A percentile compares a stretch with the other conserved stretches of the same genome.
phyloP scores from a whole-genome alignment of 2,329 filamentous ascomycete species.

The Pseudofabraea citricarpa region DNA sequence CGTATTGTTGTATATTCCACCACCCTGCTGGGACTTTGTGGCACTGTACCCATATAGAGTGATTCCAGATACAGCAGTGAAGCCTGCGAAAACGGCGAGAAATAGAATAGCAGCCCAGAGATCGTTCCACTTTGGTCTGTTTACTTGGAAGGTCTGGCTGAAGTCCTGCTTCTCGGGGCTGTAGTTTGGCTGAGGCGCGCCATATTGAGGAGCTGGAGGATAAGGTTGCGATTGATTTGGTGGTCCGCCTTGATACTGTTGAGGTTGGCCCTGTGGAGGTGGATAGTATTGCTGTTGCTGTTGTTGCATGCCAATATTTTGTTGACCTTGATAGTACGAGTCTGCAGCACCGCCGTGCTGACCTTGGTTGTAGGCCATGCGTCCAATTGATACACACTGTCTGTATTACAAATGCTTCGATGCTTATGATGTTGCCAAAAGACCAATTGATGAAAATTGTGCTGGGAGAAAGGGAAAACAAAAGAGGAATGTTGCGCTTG shows the following conservation, averaged over 20 bases:
- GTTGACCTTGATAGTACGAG: slow-evolving; percentile 17
- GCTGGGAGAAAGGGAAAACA: too few relatives aligned
- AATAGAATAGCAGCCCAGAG: slow-evolving; percentile 82
- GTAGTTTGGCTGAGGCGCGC: slow-evolving; percentile 4
- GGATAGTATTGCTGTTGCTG: slow-evolving; percentile 11
- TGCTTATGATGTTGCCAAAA: too few relatives aligned
- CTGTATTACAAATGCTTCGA: too few relatives aligned
- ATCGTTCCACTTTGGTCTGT: slow-evolving; percentile 85
- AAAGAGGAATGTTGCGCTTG: slow-evolving; percentile 2
- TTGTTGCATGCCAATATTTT: slow-evolving; percentile 10
- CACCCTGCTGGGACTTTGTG: slow-evolving; percentile 59
- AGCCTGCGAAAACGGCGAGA: slow-evolving; percentile 66
- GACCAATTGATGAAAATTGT: too few relatives aligned
- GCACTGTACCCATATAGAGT: slow-evolving; percentile 67
- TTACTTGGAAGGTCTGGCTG: slow-evolving; percentile 76
- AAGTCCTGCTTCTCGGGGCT: slow-evolving; percentile 40
- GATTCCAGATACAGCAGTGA: slow-evolving; percentile 70
- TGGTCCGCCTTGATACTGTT: slow-evolving; percentile 6
- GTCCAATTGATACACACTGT: too few relatives aligned
- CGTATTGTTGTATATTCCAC: slow-evolving; percentile 65
- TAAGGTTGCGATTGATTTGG: background rate
- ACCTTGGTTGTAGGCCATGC: slow-evolving; percentile 21
- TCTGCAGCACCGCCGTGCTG: slow-evolving; percentile 19
- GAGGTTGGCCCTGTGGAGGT: slow-evolving; percentile 6
- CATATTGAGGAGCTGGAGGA: slow-evolving; percentile 17